Evolutionary conservation across 331 rosid genomes (phyloP).

Genomic region (Quercus tomentella): DNA sequence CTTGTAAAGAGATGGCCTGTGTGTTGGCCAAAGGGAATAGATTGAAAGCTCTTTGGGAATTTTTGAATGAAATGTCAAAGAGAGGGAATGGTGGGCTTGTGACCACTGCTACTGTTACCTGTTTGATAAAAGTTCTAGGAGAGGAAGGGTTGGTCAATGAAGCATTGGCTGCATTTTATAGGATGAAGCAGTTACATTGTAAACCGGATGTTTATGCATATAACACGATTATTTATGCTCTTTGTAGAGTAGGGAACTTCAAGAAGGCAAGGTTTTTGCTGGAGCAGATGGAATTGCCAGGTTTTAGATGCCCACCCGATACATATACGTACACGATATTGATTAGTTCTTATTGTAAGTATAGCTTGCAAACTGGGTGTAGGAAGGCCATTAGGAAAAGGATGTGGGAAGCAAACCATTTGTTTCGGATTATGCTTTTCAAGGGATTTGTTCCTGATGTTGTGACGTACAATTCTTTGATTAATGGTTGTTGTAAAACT

Average conservation of each 20-base stretch:
- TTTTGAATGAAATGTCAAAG: constrained; percentile 51
- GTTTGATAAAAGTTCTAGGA: constrained; percentile 85
- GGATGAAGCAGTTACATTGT: constrained; percentile 75
- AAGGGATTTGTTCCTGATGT: constrained; percentile 78
- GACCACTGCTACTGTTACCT: constrained; percentile 60
- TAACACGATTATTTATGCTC: constrained; percentile 56
- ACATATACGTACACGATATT: constrained; percentile 60
- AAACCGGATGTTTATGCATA: constrained; percentile 66
- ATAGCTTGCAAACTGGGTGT: constrained; percentile 63
- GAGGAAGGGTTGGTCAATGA: constrained; percentile 72
- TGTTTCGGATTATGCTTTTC: constrained; percentile 77
- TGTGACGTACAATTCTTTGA: constrained; percentile 78
- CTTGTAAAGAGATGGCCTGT: constrained; percentile 69
- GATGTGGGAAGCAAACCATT: constrained; percentile 77
- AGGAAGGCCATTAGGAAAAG: constrained; percentile 74
- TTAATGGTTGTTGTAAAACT: constrained; percentile 88
- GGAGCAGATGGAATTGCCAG: constrained; percentile 90
- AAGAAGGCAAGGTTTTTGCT: constrained; percentile 59
- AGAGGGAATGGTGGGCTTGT: constrained; percentile 34
- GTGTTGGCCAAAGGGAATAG: constrained; percentile 53
- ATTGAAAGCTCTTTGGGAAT: constrained; percentile 55
- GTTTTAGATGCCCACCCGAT: constrained; percentile 80
- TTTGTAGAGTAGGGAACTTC: constrained; percentile 70
- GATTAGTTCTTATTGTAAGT: constrained; percentile 67
- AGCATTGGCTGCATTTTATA: constrained; percentile 56